Conservation (phyloP, 75 land plant species). For the Pinus tabuliformis region DNA sequence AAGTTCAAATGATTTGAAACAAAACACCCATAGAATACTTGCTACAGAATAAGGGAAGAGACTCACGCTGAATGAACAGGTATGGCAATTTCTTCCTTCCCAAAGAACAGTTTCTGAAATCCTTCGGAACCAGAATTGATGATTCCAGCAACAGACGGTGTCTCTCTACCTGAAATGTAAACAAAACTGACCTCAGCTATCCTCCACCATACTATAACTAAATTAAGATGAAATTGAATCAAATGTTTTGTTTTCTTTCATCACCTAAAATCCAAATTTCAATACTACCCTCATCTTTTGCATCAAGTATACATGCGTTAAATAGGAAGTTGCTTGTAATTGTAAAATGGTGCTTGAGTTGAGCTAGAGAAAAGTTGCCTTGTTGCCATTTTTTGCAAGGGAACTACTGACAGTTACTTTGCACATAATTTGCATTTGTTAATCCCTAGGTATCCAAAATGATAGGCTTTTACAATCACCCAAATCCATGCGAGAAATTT, state of each 20-base stretch:
- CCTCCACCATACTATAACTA: background rate
- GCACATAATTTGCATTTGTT: background rate
- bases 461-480: background rate
- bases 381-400: slow-evolving; percentile 37
- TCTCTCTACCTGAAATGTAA: slow-evolving; percentile 69
- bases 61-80: slow-evolving; percentile 77
- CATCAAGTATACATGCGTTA: slow-evolving; percentile 94
- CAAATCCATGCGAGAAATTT: background rate
- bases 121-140: slow-evolving; percentile 95
- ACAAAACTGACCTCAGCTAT: background rate
- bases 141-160: slow-evolving; percentile 97
- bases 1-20: background rate
- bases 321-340: slow-evolving; percentile 95
- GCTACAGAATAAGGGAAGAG: background rate
- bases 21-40: background rate
- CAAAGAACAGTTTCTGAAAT: slow-evolving; percentile 96
- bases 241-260: background rate
- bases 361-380: slow-evolving; percentile 82
- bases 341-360: slow-evolving; percentile 92
- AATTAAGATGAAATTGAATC: background rate
- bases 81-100: slow-evolving; percentile 97
- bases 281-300: too few species aligned
- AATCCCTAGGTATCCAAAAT: background rate
- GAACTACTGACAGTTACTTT: background rate
- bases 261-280: too few species aligned